Conservation (phyloP, 306 rosid genomes). For the Fagus crenata region DNA sequence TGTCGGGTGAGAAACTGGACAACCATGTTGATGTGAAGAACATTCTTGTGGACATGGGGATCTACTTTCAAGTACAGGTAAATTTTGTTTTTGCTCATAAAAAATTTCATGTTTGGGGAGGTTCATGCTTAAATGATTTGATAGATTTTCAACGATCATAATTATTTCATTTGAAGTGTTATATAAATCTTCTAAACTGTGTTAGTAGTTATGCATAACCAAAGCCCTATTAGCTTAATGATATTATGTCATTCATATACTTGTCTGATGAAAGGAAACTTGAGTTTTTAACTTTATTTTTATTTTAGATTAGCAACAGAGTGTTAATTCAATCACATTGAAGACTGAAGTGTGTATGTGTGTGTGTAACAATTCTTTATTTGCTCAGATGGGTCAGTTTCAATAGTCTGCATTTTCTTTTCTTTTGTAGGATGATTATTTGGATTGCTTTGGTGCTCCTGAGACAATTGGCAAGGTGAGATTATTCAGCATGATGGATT, state of each 20-base stretch:
- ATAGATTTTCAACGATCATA: too few relatives aligned
- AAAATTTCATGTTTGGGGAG: too few relatives aligned
- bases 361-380: neutral
- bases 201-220: neutral
- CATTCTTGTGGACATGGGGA: slow-evolving; percentile 62
- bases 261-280: neutral
- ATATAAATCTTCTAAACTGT: neutral
- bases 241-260: neutral
- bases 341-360: neutral
- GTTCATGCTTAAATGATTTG: too few relatives aligned
- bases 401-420: slow-evolving; percentile 11
- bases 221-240: neutral
- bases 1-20: slow-evolving; percentile 54
- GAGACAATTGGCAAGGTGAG: slow-evolving; percentile 85
- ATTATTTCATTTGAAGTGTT: neutral
- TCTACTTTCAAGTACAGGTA: slow-evolving; percentile 68
- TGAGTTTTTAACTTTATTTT: too few relatives aligned
- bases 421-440: slow-evolving; percentile 74
- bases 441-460: slow-evolving; percentile 90
- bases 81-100: neutral
- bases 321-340: neutral
- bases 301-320: neutral
- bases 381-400: slow-evolving; percentile 5
- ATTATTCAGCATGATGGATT: slow-evolving; percentile 5
- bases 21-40: slow-evolving; percentile 51